A percentile compares a stretch with the other conserved stretches of the same genome.
Evolutionary conservation across 768 basidiomycete genomes (phyloP).

Genomic region (Suillus weaverae): DNA sequence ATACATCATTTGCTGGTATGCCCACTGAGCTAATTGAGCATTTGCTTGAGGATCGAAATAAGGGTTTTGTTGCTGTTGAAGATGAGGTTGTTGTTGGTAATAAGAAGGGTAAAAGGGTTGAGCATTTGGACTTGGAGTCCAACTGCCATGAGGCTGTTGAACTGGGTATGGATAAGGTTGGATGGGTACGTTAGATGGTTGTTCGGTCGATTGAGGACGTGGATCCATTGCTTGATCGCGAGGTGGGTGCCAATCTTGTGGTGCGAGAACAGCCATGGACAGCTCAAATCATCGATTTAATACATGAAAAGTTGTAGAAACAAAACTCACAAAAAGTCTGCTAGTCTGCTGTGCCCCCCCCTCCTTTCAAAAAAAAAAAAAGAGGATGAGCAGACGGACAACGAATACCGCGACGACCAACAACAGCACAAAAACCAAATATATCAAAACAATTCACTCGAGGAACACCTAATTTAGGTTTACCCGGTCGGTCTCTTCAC

Average conservation of each 20-base stretch:
- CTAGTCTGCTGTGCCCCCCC: neutral
- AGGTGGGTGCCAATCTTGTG: conserved; percentile 72
- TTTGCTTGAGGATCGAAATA: conserved; percentile 77
- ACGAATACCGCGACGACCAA: conserved; percentile 6
- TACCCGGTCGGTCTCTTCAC: no score
- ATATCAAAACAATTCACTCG: neutral
- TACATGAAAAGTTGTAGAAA: no score
- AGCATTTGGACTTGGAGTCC: conserved; percentile 66
- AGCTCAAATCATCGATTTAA: no score
- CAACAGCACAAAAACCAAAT: neutral
- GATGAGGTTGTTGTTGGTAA: conserved; percentile 60
- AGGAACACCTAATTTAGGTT: no score
- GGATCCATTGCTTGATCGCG: conserved; percentile 53
- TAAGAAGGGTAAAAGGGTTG: conserved; percentile 78
- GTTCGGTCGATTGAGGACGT: conserved; percentile 60
- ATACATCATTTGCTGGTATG: conserved; percentile 91
- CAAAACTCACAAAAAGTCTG: neutral
- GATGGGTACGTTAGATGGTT: conserved; percentile 34
- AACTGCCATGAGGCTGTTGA: conserved; percentile 67
- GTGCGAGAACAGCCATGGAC: conserved; percentile 76
- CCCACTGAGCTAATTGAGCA: conserved; percentile 81
- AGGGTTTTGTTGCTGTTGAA: conserved; percentile 45
- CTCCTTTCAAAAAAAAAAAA: neutral
- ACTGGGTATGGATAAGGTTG: conserved; percentile 65
- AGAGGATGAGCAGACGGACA: neutral